A percentile compares a stretch with the other conserved stretches of the same genome.
phyloP scores from a whole-genome alignment of 2,329 filamentous ascomycete species.

The Colletotrichum incanum region DNA sequence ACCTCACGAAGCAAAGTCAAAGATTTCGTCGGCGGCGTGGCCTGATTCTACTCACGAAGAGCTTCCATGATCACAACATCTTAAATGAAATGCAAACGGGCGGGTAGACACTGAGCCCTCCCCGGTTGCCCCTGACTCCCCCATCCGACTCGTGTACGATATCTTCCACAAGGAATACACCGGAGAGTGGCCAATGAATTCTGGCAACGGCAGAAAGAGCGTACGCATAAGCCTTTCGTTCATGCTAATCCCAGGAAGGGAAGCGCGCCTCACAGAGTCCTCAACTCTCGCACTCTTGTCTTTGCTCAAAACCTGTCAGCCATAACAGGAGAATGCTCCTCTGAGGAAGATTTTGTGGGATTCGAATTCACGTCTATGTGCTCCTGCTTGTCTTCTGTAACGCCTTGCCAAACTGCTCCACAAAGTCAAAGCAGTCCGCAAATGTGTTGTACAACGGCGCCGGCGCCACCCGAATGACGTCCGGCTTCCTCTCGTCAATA shows the following conservation, averaged over 20 bases:
- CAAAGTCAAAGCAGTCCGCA: slow-evolving; percentile 66
- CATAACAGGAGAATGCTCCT: not conserved
- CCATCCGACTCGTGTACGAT: not conserved
- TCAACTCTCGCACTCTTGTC: not conserved
- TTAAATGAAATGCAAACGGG: not conserved
- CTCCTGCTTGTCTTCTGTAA: slow-evolving; percentile 32
- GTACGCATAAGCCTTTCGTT: not conserved
- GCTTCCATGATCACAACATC: not conserved
- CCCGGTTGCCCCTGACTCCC: not conserved
- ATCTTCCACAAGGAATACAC: not conserved
- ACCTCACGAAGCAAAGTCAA: not conserved
- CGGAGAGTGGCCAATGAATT: not conserved
- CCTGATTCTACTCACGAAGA: not conserved
- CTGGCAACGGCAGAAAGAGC: not conserved
- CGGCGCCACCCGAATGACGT: slow-evolving; percentile 85
- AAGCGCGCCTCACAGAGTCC: not conserved
- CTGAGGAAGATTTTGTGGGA: too few relatives aligned
- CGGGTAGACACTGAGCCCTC: not conserved
- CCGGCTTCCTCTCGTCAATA: slow-evolving; percentile 84
- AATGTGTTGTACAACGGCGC: slow-evolving; percentile 87
- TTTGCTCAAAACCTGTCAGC: not conserved
- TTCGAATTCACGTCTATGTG: not conserved
- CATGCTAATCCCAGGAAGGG: not conserved
- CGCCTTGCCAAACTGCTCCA: slow-evolving; percentile 48
- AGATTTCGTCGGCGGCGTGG: not conserved